Percentiles rank a stretch among this genome's conserved stretches.
phyloP scores from a whole-genome alignment of 108 stramenopile species.

The Mediolabrus comicus region DNA sequence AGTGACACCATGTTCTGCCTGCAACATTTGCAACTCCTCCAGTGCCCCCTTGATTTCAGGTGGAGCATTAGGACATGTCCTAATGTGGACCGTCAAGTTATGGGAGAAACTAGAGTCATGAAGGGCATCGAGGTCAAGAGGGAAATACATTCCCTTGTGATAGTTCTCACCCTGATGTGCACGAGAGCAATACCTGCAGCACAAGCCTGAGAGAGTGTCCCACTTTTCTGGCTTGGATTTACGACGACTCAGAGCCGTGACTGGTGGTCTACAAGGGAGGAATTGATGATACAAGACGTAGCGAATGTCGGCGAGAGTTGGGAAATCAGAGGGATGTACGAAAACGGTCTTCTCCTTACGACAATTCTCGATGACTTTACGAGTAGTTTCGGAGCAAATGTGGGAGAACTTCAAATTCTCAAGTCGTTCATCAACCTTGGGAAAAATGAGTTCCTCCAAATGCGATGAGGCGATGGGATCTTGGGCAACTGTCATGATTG shows the following conservation, averaged over 20 bases:
- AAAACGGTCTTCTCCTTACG: background rate
- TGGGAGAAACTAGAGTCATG: constrained; percentile 11
- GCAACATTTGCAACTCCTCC: constrained; percentile 10
- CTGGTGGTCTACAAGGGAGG: background rate
- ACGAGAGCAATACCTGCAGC: constrained; percentile 2
- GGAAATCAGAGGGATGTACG: background rate
- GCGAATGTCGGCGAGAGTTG: background rate
- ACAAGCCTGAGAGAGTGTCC: background rate
- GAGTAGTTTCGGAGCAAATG: background rate
- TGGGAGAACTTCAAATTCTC: background rate
- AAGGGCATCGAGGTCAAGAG: background rate
- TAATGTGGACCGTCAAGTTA: background rate
- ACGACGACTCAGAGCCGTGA: background rate
- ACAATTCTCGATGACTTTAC: background rate
- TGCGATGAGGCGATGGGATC: background rate
- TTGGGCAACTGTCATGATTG: background rate
- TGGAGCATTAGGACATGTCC: constrained; percentile 4
- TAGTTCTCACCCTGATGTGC: background rate
- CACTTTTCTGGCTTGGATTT: background rate
- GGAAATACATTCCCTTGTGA: constrained; percentile 13
- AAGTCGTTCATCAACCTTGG: background rate
- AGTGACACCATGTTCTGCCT: background rate
- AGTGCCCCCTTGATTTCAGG: constrained; percentile 8
- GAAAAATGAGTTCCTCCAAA: background rate
- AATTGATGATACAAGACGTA: background rate